phyloP scores from a whole-genome alignment of 2,329 filamentous ascomycete species.

The Cryphonectria radicalis region DNA sequence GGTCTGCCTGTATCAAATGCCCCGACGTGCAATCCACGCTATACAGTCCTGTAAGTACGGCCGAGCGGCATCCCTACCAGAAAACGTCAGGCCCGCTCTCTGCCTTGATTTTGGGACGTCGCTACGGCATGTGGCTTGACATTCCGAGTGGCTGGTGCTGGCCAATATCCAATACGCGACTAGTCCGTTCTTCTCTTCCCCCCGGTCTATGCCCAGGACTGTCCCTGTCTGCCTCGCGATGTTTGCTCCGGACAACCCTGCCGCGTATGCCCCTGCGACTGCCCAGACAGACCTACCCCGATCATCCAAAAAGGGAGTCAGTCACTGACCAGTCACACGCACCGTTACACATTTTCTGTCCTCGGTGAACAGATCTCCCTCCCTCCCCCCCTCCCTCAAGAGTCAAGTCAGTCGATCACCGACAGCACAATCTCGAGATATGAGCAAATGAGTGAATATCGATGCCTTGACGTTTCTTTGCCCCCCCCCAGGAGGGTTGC shows the following conservation, averaged over 20 bases:
- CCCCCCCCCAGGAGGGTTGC: not conserved
- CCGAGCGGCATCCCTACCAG: not conserved
- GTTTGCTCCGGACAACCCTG: not conserved
- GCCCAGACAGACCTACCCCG: too few relatives aligned
- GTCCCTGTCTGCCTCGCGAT: not conserved
- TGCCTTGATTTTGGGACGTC: constrained; percentile 13
- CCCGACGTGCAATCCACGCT: not conserved
- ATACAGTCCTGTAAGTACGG: not conserved
- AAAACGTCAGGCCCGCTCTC: not conserved
- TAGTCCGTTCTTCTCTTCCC: not conserved
- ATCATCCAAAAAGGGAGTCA: too few relatives aligned
- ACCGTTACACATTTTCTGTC: not conserved
- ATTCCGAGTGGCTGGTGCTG: constrained; percentile 7
- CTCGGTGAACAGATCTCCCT: not conserved
- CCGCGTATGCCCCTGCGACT: too few relatives aligned
- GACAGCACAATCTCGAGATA: not conserved
- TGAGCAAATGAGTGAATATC: not conserved
- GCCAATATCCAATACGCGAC: not conserved
- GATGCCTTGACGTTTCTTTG: not conserved
- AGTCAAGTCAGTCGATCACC: not conserved
- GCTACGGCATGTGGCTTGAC: constrained; percentile 11
- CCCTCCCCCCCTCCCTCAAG: not conserved
- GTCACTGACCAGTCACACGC: too few relatives aligned
- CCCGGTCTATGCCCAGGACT: not conserved
- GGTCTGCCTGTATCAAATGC: not conserved